Base-by-base conservation (phyloP, 2,329 filamentous ascomycete genomes). In the Trichoderma cornu-damae region DNA sequence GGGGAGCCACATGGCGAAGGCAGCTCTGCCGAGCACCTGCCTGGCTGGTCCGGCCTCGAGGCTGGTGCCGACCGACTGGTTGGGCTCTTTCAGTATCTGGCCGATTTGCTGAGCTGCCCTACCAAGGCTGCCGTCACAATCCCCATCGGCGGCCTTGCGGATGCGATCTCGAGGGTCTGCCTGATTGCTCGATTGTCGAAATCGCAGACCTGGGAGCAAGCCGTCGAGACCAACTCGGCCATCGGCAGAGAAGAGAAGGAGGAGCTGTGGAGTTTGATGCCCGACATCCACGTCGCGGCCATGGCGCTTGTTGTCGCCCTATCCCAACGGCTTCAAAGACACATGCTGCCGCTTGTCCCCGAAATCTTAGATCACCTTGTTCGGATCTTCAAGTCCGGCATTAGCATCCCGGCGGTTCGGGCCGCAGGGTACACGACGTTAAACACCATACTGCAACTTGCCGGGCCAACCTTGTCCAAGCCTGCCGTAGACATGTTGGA, bases 171-270 rank as follows among this genome's bases (percentile, higher is more conserved):
- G 12, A 80, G 93, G 43, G 73, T 96, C 26, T 81, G 89, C 34
- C 83, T 87, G 16, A 79, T 95, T 43, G 75, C 77, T 69, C 80
- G 68, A 62, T 83, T 70, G 70, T 82, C 63, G 57, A 77, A 66
- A 67, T 74, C 69, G 60, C 77, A 77, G 59, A 71, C 70, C 18
- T 74, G 74, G 63, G 75, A 79, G 60, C 76, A 77, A 62, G 77
- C 75, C 2, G 72, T 83, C n/a, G 82, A 86, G 60, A 77, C 85
- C 59, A 92, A 91, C 64, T 78, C 85, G 6, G 86, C 89, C 61
- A 83, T 94, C 61, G 80, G 85, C 30, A 83, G 87, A 60, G 89
- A 95, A 49, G 93, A 96, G 71, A 86, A 87, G 60, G 90, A 96
- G 53, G 83, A 86, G 43, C 78, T 96, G 3, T 92, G 88, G 82